Percentiles rank a stretch among this genome's conserved stretches.
Evolutionary conservation across 192 early-diverging fungal species (phyloP).

Genomic region (Backusella tuberculispora): DNA sequence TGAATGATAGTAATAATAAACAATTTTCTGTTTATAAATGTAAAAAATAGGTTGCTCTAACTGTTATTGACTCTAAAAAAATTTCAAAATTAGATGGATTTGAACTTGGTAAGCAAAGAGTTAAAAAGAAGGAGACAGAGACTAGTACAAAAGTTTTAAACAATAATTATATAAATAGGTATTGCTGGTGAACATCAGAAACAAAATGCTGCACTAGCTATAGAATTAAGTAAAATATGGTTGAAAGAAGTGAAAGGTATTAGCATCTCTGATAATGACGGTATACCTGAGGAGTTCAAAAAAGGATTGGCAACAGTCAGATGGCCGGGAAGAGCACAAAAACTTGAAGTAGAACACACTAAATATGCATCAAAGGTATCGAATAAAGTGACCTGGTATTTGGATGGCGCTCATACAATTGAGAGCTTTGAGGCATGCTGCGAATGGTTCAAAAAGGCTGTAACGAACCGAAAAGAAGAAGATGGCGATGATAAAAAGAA

Average conservation of each 20-base stretch:
- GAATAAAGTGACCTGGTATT: slow-evolving; percentile 65
- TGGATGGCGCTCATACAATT: slow-evolving; percentile 95
- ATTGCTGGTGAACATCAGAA: slow-evolving; percentile 84
- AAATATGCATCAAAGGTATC: slow-evolving; percentile 24
- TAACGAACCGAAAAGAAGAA: slow-evolving; percentile 31
- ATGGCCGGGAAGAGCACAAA: slow-evolving; percentile 94
- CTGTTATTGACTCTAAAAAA: slow-evolving; percentile 33
- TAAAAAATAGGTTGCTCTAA: slow-evolving; percentile 42
- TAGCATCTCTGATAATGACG: slow-evolving; percentile 13
- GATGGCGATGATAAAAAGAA: slow-evolving; percentile 16
- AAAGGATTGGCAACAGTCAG: slow-evolving; percentile 63
- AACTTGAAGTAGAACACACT: slow-evolving; percentile 41
- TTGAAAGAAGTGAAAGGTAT: slow-evolving; percentile 46
- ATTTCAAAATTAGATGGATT: slow-evolving; percentile 25
- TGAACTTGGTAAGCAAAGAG: slow-evolving; percentile 39
- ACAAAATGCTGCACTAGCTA: slow-evolving; percentile 83
- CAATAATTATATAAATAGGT: slow-evolving; percentile 49
- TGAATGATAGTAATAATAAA: neutral
- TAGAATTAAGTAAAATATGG: slow-evolving; percentile 74
- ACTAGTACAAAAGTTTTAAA: neutral
- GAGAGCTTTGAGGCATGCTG: slow-evolving; percentile 78
- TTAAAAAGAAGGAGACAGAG: neutral
- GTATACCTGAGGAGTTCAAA: slow-evolving; percentile 56
- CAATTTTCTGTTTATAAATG: slow-evolving; percentile 13
- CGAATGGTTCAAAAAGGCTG: slow-evolving; percentile 50